phyloP scores from a whole-genome alignment of 768 basidiomycete species.

The Suillus luteus region DNA sequence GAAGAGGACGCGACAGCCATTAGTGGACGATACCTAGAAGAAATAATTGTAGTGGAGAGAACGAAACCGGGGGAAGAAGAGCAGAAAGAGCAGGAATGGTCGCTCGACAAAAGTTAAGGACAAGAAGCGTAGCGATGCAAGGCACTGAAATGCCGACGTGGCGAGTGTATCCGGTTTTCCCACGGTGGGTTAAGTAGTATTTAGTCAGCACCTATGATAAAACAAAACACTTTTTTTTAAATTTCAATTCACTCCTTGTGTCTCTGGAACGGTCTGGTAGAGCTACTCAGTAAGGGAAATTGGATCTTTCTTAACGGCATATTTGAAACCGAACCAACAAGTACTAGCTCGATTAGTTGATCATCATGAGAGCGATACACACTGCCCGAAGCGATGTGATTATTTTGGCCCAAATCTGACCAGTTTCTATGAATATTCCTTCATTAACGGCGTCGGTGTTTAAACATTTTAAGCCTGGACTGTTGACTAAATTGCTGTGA shows the following conservation, averaged over 20 bases:
- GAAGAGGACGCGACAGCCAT: slow-evolving; percentile 69
- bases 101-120: slow-evolving; percentile 9
- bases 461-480: background rate
- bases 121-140: background rate
- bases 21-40: slow-evolving; percentile 21
- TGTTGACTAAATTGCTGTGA: background rate
- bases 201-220: background rate
- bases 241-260: too few relatives aligned
- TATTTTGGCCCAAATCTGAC: background rate
- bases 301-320: background rate
- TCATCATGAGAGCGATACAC: background rate
- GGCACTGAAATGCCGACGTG: background rate
- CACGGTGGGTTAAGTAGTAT: background rate
- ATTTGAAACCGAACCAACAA: background rate
- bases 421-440: background rate
- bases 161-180: background rate
- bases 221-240: background rate
- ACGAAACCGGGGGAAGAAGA: slow-evolving; percentile 11
- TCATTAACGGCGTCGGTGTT: background rate
- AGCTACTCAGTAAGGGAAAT: background rate
- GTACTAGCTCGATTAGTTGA: background rate
- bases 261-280: too few relatives aligned
- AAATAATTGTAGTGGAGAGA: slow-evolving; percentile 3
- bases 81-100: slow-evolving; percentile 8
- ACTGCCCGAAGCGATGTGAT: too few relatives aligned